Evolutionary conservation across 1,139 yeast genomes (phyloP), one percentile per base, ranked within the genome.

Genomic region (Yamadazyma trypodendri): DNA sequence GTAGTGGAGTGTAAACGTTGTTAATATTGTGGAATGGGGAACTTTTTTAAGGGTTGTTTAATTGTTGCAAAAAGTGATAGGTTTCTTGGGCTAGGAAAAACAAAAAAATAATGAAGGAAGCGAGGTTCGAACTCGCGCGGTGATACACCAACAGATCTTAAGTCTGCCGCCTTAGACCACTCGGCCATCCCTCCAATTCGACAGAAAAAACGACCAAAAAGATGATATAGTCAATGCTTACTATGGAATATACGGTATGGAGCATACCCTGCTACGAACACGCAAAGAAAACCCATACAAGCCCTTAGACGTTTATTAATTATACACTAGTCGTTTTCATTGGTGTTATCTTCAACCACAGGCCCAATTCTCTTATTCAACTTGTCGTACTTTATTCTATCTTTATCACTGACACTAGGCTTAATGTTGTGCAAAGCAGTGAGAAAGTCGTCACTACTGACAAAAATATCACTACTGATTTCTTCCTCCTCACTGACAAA

Each of bases 71-170:
- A 29, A 29, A 17, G 13, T 18, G 5, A 12, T 9, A 27, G 8
- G 15, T 27, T 27, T 27, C 11, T 12, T 6, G 16, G 15, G 15
- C 9, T 6, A 16, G 27, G n/a, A 10, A 8, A 24, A 25, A 25
- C n/a, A 30, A 60, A 70, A 69, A 69, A 60, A 61, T 65, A 65
- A 55, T 79, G 84, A 78, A 77, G 84, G 84, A 75, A 77, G 85
- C 84, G 85, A 78, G 85, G 84, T 79, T 79, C 85, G 85, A 80
- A 79, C 85, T 79, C 84, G 84, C 84, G 84, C 85, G 85, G 84
- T 77, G 80, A 64, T 61, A 51, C 71, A 28, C 75, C 75, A 68
- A 64, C 65, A 63, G 75, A 68, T 65, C 75, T 68, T 68, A 68
- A 68, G 75, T 68, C 75, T 65, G 65, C 73, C 75, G 74, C 75